Evolutionary conservation across 805 yeast genomes (phyloP).

Genomic region (Yarrowia sp.): DNA sequence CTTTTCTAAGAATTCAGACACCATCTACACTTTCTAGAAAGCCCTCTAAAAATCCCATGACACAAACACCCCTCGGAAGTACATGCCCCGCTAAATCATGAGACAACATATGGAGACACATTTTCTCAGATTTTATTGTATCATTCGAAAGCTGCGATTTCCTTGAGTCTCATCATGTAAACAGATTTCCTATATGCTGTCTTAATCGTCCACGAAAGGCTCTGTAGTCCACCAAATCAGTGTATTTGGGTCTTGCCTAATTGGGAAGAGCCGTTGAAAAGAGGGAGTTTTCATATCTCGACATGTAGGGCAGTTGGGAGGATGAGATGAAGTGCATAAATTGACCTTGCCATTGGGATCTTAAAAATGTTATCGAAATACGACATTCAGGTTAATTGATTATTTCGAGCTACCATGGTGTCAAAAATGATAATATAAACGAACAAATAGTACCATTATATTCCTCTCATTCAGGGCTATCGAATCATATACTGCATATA

Average conservation of each 20-base stretch:
- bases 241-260: conserved; percentile 4
- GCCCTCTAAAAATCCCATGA: not conserved
- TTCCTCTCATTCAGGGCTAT: not conserved
- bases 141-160: not conserved
- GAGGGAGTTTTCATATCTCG: not conserved
- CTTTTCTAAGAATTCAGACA: too few relatives aligned
- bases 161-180: not conserved
- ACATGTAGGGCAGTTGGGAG: not conserved
- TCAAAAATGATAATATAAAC: not conserved
- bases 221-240: not conserved
- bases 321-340: not conserved
- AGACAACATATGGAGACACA: too few relatives aligned
- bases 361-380: too few relatives aligned
- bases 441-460: not conserved
- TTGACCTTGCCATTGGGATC: too few relatives aligned
- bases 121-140: not conserved
- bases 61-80: not conserved
- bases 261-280: not conserved
- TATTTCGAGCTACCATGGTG: too few relatives aligned
- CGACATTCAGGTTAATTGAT: too few relatives aligned
- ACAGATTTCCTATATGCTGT: too few relatives aligned
- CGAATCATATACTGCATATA: not conserved
- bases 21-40: not conserved
- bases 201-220: not conserved
- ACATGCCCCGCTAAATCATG: too few relatives aligned